These are phyloP conservation scores for Pichia sp. DNA, from an alignment of 1,139 yeast genomes.

Conservation along the genomic window DNA sequence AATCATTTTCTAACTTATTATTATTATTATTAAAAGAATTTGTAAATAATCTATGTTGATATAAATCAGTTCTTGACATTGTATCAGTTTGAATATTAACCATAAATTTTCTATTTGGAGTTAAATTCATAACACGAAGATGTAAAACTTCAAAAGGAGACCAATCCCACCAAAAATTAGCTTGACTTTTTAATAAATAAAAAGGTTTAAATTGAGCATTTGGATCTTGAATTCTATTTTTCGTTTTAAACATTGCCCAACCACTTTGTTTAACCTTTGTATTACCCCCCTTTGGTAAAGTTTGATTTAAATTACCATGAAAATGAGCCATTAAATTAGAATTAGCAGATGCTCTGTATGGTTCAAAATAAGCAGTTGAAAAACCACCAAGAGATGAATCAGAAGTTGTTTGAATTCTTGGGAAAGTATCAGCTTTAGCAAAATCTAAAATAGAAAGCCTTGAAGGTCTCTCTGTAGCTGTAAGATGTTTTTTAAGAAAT, in stretches of 20 bases:
- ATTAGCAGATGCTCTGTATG: slow-evolving; percentile 19
- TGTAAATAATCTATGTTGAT: slow-evolving; percentile 73
- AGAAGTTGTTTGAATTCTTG: slow-evolving; percentile 51
- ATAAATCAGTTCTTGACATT: slow-evolving; percentile 70
- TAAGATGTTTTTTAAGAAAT: slow-evolving; percentile 58
- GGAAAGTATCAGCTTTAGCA: slow-evolving; percentile 39
- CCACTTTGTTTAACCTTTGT: slow-evolving; percentile 56
- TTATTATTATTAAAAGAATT: slow-evolving; percentile 18
- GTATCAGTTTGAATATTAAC: slow-evolving; percentile 78
- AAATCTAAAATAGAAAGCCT: slow-evolving; percentile 47
- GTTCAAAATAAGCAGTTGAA: slow-evolving; percentile 53
- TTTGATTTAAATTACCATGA: slow-evolving; percentile 66
- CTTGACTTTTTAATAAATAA: slow-evolving; percentile 28
- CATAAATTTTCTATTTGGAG: slow-evolving; percentile 47
- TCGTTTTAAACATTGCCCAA: slow-evolving; percentile 82
- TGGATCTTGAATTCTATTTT: slow-evolving; percentile 39
- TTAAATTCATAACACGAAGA: slow-evolving; percentile 52
- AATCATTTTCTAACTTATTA: background rate
- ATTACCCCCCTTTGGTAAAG: slow-evolving; percentile 55
- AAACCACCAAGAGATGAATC: slow-evolving; percentile 77
- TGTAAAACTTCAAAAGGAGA: slow-evolving; percentile 38
- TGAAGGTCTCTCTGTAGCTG: slow-evolving; percentile 32
- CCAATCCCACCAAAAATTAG: slow-evolving; percentile 33
- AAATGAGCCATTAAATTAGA: slow-evolving; percentile 45
- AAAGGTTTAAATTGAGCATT: slow-evolving; percentile 41